These are phyloP conservation scores for Solanum clarkiae DNA, from an alignment of 257 asterid species.

Conservation along the genomic window DNA sequence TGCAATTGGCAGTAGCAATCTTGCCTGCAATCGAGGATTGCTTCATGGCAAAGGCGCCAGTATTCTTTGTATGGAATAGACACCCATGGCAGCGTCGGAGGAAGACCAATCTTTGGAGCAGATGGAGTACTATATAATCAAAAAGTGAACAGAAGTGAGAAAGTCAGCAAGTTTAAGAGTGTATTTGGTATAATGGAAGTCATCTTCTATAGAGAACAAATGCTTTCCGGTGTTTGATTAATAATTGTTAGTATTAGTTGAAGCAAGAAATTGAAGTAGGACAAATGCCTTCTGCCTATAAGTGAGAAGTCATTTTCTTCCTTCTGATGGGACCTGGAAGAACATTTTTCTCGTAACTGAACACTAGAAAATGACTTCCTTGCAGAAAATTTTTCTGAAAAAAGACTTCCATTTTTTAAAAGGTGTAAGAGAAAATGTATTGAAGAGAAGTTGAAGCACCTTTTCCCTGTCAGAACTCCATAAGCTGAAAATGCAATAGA, in stretches of 20 bases:
- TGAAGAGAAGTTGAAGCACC: conserved; percentile 16
- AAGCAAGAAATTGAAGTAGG: neutral
- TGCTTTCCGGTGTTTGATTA: neutral
- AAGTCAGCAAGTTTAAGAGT: neutral
- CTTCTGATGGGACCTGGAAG: neutral
- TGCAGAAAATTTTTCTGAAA: neutral
- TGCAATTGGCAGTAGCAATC: conserved; percentile 10
- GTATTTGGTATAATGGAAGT: neutral
- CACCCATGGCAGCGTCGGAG: conserved; percentile 66
- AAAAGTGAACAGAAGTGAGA: neutral
- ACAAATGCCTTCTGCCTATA: neutral
- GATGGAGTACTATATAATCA: conserved; percentile 27
- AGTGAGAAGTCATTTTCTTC: neutral
- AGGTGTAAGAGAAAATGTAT: neutral
- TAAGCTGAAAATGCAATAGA: conserved; percentile 49
- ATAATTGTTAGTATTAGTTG: neutral
- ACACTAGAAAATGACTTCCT: neutral
- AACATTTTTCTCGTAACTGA: neutral
- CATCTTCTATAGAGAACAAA: neutral
- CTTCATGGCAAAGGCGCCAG: conserved; percentile 60
- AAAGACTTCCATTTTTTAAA: neutral
- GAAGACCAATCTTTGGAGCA: conserved; percentile 28
- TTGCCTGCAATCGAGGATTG: conserved; percentile 42
- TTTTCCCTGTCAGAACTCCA: conserved; percentile 74
- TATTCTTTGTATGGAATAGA: conserved; percentile 56